Conservation (phyloP, 2,329 filamentous ascomycete species). For the Stachybotrys chlorohalonatus region DNA sequence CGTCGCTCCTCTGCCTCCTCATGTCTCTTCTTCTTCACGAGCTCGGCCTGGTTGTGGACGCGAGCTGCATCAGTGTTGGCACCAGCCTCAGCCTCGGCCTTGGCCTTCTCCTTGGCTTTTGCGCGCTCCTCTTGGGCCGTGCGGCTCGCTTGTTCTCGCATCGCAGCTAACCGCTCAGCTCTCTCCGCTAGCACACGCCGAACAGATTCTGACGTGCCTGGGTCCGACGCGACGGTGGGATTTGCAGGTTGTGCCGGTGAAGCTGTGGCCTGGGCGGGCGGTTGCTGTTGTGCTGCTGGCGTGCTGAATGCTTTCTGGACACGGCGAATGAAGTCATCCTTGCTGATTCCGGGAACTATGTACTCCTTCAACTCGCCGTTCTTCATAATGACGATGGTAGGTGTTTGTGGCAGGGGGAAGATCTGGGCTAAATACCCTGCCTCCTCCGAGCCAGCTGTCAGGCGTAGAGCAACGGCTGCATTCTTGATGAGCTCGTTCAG, state of each 20-base stretch:
- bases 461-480: constrained; percentile 60
- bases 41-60: constrained; percentile 39
- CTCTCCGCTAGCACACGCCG: constrained; percentile 39
- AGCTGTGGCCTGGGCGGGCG: constrained; percentile 5
- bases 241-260: constrained; percentile 10
- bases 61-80: constrained; percentile 17
- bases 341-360: constrained; percentile 53
- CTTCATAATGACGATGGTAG: constrained; percentile 70
- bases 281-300: constrained; percentile 8
- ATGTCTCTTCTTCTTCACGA: constrained; percentile 54
- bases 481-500: constrained; percentile 46
- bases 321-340: constrained; percentile 54
- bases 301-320: constrained; percentile 23
- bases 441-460: constrained; percentile 67
- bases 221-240: constrained; percentile 9
- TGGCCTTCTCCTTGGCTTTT: constrained; percentile 36
- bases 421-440: constrained; percentile 75
- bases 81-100: constrained; percentile 27
- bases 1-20: constrained; percentile 60
- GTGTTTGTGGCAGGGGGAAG: constrained; percentile 70
- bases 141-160: constrained; percentile 33
- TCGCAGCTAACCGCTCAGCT: constrained; percentile 32
- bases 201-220: constrained; percentile 22
- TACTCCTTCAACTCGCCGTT: constrained; percentile 74
- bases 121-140: constrained; percentile 41